Conservation (phyloP, 1,284 basidiomycete genomes). For the Earliella scabrosa region DNA sequence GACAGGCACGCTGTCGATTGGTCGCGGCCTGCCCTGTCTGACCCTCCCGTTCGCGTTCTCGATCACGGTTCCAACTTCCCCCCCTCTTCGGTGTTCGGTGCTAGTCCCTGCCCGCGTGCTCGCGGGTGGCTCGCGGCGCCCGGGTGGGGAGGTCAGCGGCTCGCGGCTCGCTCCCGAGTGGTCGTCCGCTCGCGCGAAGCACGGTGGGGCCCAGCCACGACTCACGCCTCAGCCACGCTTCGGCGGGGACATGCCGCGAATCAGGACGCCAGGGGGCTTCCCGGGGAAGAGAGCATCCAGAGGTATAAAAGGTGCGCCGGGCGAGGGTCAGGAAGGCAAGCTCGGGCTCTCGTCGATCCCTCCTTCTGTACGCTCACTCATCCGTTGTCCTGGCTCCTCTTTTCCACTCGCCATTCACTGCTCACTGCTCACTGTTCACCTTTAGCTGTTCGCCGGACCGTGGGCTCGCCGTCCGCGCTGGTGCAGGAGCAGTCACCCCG, state of each 20-base stretch:
- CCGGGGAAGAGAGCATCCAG: too few species aligned
- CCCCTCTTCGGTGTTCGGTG: too few species aligned
- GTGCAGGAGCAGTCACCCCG: slow-evolving; percentile 2
- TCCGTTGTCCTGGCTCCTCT: background rate
- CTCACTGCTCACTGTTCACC: too few species aligned
- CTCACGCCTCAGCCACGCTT: too few species aligned
- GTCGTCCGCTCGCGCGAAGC: background rate
- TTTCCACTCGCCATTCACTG: too few species aligned
- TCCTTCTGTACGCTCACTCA: background rate
- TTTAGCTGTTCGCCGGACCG: too few species aligned
- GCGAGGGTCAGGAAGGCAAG: background rate
- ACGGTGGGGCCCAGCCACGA: too few species aligned
- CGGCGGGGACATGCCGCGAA: background rate
- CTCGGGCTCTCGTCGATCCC: background rate
- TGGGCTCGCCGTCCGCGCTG: background rate
- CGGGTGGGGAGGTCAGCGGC: too few species aligned
- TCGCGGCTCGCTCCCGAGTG: background rate
- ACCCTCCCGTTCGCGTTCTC: too few species aligned
- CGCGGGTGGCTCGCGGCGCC: too few species aligned
- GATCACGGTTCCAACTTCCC: too few species aligned
- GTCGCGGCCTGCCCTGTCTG: background rate
- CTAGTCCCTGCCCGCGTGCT: too few species aligned
- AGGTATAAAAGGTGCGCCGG: background rate
- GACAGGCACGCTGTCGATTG: background rate
- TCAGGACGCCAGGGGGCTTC: background rate